Conservation (phyloP, 2,329 filamentous ascomycete genomes). For the Fusarium sp. region DNA sequence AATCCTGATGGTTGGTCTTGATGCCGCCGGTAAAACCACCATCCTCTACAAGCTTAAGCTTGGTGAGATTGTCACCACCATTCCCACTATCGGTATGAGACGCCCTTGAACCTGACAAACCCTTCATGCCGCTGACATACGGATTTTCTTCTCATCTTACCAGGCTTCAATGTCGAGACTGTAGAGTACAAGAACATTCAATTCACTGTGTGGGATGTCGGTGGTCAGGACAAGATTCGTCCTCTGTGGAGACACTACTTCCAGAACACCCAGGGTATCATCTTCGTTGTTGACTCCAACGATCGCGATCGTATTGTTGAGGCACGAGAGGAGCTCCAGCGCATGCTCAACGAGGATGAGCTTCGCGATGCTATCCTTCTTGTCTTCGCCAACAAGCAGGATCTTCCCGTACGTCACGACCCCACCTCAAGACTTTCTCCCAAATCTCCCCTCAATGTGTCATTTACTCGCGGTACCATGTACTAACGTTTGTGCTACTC, state of each 20-base stretch:
- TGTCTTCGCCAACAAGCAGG: constrained; percentile 99
- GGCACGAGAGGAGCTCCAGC: constrained; percentile 94
- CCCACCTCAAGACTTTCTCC: constrained; percentile 15
- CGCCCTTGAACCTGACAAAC: background rate
- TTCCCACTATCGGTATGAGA: constrained; percentile 88
- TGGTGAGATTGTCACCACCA: constrained; percentile 98
- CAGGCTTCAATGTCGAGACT: constrained; percentile 99
- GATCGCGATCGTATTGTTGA: constrained; percentile 98
- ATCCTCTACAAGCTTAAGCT: constrained; percentile 99
- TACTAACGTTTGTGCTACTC: constrained; percentile 30
- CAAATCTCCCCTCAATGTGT: constrained; percentile 3
- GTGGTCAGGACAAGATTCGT: constrained; percentile 99
- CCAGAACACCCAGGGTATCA: constrained; percentile 99
- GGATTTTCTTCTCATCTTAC: background rate
- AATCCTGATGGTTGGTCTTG: constrained; percentile 99
- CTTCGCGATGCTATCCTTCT: constrained; percentile 96
- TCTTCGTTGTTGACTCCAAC: constrained; percentile 99
- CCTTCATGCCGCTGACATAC: constrained; percentile 34
- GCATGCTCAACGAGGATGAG: constrained; percentile 99
- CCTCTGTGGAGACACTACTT: constrained; percentile 99
- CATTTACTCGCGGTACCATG: constrained; percentile 1
- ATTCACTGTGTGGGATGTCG: constrained; percentile 99
- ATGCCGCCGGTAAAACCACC: constrained; percentile 99
- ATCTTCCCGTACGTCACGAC: constrained; percentile 82
- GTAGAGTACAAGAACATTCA: constrained; percentile 99